Conservation (phyloP, 441 rosid species). For the Viola pubescens region DNA sequence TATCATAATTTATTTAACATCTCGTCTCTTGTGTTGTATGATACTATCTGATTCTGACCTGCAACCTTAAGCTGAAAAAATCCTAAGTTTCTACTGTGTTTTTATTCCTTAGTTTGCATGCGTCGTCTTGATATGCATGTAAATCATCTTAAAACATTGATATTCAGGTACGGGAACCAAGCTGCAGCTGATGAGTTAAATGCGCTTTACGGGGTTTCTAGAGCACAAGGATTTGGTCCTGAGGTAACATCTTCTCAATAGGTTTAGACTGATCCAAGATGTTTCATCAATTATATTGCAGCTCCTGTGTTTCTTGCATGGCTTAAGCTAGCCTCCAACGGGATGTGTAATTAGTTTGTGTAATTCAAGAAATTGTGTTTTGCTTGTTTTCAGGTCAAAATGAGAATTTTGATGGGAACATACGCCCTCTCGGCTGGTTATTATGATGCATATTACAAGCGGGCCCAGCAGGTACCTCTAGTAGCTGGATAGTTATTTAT, state of each 20-base stretch:
- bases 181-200: slow-evolving; percentile 64
- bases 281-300: not conserved
- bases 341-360: slow-evolving; percentile 2
- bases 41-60: too few species aligned
- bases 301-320: not conserved
- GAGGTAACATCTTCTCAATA: slow-evolving; percentile 40
- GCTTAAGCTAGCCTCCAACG: slow-evolving; percentile 5
- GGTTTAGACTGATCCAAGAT: not conserved
- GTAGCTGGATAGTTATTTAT: not conserved
- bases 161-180: slow-evolving; percentile 76
- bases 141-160: slow-evolving; percentile 1
- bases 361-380: slow-evolving; percentile 1
- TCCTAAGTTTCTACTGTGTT: too few species aligned
- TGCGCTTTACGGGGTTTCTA: slow-evolving; percentile 64
- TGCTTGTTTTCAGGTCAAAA: slow-evolving; percentile 56
- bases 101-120: too few species aligned
- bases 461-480: slow-evolving; percentile 71
- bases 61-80: too few species aligned
- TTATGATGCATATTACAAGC: slow-evolving; percentile 91
- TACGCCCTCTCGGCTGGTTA: slow-evolving; percentile 94
- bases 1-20: too few species aligned
- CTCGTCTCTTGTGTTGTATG: too few species aligned
- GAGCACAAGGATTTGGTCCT: slow-evolving; percentile 80
- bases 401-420: slow-evolving; percentile 95
- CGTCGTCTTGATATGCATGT: not conserved